Evolutionary conservation across 1,139 yeast genomes (phyloP).

Genomic region (Waltiozyma sp.): DNA sequence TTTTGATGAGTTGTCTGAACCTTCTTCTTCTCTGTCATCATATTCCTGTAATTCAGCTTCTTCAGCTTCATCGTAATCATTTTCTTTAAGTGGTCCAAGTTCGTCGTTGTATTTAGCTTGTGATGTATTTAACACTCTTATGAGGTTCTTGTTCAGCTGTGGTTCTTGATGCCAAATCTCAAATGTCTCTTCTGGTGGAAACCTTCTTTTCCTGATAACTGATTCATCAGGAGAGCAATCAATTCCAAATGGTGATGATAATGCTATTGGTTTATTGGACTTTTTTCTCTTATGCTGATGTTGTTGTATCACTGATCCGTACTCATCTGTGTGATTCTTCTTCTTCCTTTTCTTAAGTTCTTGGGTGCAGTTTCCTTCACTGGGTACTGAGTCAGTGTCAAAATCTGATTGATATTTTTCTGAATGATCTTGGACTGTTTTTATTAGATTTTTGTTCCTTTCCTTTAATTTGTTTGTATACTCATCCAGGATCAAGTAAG

Average conservation of each 20-base stretch:
- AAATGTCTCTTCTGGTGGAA: constrained; percentile 13
- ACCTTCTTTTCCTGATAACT: not conserved
- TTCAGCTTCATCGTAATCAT: constrained; percentile 3
- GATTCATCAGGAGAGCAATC: not conserved
- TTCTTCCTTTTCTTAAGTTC: not conserved
- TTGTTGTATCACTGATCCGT: not conserved
- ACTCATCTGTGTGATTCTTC: not conserved
- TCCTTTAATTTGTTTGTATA: not conserved
- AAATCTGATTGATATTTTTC: too few relatives aligned
- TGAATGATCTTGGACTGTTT: not conserved
- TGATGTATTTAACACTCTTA: not conserved
- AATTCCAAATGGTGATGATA: not conserved
- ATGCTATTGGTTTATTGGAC: not conserved
- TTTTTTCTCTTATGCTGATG: not conserved
- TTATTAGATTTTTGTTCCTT: not conserved
- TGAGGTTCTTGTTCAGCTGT: constrained; percentile 6
- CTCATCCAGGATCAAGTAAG: not conserved
- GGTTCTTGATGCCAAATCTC: constrained; percentile 14
- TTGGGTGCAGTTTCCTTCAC: not conserved
- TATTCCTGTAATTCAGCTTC: constrained; percentile 3
- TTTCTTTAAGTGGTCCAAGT: constrained; percentile 6
- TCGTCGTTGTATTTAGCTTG: not conserved
- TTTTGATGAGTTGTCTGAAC: constrained; percentile 4
- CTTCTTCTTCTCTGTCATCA: constrained; percentile 5
- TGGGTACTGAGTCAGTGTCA: not conserved